Conservation (phyloP, 352 stramenopile species). For the Pythium chondricola region DNA sequence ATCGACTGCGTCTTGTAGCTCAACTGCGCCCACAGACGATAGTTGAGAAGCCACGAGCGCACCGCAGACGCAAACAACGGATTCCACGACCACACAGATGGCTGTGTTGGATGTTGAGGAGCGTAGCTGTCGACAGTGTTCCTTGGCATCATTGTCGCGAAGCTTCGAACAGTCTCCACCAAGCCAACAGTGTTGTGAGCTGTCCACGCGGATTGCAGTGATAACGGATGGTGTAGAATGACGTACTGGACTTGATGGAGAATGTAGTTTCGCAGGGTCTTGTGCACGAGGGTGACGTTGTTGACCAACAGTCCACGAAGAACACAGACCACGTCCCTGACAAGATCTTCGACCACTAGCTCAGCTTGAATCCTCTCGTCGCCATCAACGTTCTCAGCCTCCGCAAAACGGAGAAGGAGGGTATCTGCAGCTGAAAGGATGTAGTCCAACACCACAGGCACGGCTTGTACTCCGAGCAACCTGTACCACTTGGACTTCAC, state of each 20-base stretch:
- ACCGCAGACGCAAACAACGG: slow-evolving; percentile 66
- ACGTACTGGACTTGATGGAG: slow-evolving; percentile 66
- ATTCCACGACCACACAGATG: slow-evolving; percentile 65
- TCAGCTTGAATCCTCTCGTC: neutral
- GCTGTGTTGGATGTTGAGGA: slow-evolving; percentile 51
- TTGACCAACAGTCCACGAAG: slow-evolving; percentile 57
- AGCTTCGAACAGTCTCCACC: slow-evolving; percentile 57
- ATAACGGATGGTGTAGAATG: slow-evolving; percentile 34
- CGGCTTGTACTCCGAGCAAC: slow-evolving; percentile 39
- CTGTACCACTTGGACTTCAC: slow-evolving; percentile 45
- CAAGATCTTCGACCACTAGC: slow-evolving; percentile 28
- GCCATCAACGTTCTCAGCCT: slow-evolving; percentile 7
- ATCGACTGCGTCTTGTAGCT: slow-evolving; percentile 78
- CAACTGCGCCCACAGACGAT: slow-evolving; percentile 49
- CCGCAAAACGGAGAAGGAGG: neutral
- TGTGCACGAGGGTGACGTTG: slow-evolving; percentile 12
- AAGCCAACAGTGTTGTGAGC: slow-evolving; percentile 56
- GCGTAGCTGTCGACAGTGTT: slow-evolving; percentile 4
- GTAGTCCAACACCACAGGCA: slow-evolving; percentile 60
- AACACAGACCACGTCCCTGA: slow-evolving; percentile 65
- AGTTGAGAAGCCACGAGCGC: slow-evolving; percentile 62
- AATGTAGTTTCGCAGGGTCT: slow-evolving; percentile 39
- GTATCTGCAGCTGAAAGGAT: slow-evolving; percentile 21
- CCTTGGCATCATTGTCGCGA: slow-evolving; percentile 41
- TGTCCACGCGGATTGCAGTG: slow-evolving; percentile 45